Conservation (phyloP, 768 basidiomycete genomes). For the Pleurotus platypus region DNA sequence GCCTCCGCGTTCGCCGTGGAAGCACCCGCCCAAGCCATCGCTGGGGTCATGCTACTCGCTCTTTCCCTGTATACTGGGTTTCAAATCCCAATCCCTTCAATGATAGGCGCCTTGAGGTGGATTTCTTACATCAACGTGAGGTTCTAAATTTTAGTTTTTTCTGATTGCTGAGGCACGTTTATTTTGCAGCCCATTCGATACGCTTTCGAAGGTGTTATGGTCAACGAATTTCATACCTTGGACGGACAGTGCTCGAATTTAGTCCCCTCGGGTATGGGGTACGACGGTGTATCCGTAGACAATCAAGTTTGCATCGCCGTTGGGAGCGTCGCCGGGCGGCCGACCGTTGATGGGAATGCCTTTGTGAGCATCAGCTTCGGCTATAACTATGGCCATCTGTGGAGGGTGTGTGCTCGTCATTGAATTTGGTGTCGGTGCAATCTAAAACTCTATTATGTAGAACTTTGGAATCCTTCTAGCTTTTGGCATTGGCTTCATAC, state of each 20-base stretch:
- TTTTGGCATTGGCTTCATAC: slow-evolving; percentile 60
- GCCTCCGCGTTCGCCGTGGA: slow-evolving; percentile 56
- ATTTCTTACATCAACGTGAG: slow-evolving; percentile 59
- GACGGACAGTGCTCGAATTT: slow-evolving; percentile 56
- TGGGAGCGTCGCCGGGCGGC: slow-evolving; percentile 59
- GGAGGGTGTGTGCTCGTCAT: slow-evolving; percentile 32
- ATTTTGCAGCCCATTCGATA: slow-evolving; percentile 56
- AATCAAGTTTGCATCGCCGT: slow-evolving; percentile 79
- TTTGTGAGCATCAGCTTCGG: slow-evolving; percentile 51
- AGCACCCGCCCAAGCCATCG: slow-evolving; percentile 61
- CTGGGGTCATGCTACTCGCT: slow-evolving; percentile 33
- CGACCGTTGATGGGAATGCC: slow-evolving; percentile 54
- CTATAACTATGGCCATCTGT: slow-evolving; percentile 33
- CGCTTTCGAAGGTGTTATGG: slow-evolving; percentile 71
- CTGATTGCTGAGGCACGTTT: not conserved
- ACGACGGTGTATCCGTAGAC: slow-evolving; percentile 45
- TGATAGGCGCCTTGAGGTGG: slow-evolving; percentile 70
- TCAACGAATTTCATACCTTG: slow-evolving; percentile 78
- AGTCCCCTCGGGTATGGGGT: slow-evolving; percentile 60
- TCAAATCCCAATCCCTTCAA: slow-evolving; percentile 50
- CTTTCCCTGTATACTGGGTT: slow-evolving; percentile 19
- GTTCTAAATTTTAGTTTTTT: slow-evolving; percentile 8
- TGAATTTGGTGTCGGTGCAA: not conserved
- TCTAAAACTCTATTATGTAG: slow-evolving; percentile 22
- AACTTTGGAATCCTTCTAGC: slow-evolving; percentile 68